Evolutionary conservation across 768 basidiomycete genomes (phyloP).

Genomic region (Termitomyces heimii): DNA sequence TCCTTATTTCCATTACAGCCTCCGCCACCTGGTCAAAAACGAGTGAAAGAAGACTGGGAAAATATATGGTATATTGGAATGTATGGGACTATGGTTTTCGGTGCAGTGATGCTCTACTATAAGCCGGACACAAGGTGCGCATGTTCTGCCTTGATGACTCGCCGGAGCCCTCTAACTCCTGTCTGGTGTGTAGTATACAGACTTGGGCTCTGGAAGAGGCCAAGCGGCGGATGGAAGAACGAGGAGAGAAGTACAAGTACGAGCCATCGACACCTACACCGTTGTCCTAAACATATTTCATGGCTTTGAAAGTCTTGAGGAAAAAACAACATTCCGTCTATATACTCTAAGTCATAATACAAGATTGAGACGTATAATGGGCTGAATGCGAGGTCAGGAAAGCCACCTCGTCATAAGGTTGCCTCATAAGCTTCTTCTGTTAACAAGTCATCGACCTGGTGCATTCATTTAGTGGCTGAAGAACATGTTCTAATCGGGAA

Average conservation of each 20-base stretch:
- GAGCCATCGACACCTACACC: conserved; percentile 42
- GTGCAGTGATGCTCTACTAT: conserved; percentile 75
- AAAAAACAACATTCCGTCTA: conserved; percentile 4
- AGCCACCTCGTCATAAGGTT: conserved; percentile 15
- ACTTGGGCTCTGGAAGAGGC: conserved; percentile 91
- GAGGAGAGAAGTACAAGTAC: conserved; percentile 88
- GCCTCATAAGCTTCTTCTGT: conserved; percentile 67
- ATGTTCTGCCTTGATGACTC: background rate
- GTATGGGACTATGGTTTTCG: conserved; percentile 82
- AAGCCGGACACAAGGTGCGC: conserved; percentile 90
- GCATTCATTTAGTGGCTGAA: background rate
- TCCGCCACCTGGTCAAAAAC: conserved; percentile 72
- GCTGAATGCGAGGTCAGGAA: background rate
- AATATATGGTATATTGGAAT: conserved; percentile 86
- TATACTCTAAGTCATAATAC: background rate
- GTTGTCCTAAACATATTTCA: conserved; percentile 13
- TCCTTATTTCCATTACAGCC: conserved; percentile 40
- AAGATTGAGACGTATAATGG: background rate
- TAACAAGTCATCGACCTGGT: conserved; percentile 66
- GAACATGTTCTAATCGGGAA: conserved; percentile 8
- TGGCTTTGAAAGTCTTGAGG: background rate
- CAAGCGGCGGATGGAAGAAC: conserved; percentile 83
- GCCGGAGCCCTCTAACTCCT: background rate
- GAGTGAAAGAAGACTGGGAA: conserved; percentile 90
- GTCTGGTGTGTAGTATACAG: conserved; percentile 57